Conservation (phyloP, 2,329 filamentous ascomycete genomes). For the Stemphylium lycopersici region DNA sequence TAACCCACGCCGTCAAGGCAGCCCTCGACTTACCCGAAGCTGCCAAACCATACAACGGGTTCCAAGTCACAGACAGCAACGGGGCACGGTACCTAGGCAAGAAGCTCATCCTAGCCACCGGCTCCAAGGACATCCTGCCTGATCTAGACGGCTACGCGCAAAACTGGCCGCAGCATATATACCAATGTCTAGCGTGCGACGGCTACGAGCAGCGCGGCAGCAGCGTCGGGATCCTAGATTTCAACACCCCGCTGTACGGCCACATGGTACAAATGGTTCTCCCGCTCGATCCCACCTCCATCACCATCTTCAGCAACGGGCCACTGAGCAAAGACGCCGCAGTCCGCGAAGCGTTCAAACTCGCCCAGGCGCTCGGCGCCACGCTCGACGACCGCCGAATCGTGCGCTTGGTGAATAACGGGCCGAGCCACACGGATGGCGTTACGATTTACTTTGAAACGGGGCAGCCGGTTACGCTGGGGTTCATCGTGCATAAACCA, state of each 20-base stretch:
- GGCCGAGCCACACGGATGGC: constrained; percentile 29
- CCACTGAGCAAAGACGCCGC: constrained; percentile 11
- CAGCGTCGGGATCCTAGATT: constrained; percentile 36
- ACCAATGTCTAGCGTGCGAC: constrained; percentile 66
- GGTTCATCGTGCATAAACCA: constrained; percentile 37
- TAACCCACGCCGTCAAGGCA: constrained; percentile 30
- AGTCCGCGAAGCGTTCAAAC: constrained; percentile 29
- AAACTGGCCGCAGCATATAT: constrained; percentile 57
- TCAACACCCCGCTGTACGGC: constrained; percentile 25
- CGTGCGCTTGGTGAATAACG: constrained; percentile 35
- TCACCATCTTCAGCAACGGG: constrained; percentile 40
- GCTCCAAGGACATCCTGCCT: constrained; percentile 59
- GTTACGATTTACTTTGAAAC: constrained; percentile 39
- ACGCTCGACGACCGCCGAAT: constrained; percentile 36
- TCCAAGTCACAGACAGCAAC: constrained; percentile 51
- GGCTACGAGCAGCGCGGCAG: constrained; percentile 63
- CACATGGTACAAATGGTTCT: constrained; percentile 37
- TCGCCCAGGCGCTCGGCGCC: constrained; percentile 28
- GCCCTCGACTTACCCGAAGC: constrained; percentile 14
- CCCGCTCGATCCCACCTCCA: constrained; percentile 27
- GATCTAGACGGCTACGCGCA: constrained; percentile 61
- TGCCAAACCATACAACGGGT: constrained; percentile 36
- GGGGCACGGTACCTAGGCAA: constrained; percentile 56
- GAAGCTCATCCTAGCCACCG: constrained; percentile 63
- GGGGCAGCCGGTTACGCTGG: constrained; percentile 32